A percentile compares a stretch with the other conserved stretches of the same genome.
Evolutionary conservation across 106 monocot species (phyloP).

Genomic region (Alisma plantagoaquatica): DNA sequence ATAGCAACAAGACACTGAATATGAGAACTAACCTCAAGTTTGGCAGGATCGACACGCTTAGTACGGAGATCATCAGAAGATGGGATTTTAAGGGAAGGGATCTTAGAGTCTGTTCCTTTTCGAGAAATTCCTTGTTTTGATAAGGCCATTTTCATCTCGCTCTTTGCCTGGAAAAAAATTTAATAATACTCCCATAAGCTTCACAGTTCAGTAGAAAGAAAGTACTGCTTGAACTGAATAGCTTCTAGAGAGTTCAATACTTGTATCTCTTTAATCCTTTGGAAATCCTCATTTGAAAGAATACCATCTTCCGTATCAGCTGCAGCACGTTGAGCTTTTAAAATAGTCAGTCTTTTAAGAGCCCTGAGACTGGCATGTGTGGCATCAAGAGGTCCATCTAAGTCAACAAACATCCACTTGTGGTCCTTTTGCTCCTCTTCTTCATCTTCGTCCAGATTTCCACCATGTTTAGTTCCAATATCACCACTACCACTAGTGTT

Average conservation of each 20-base stretch:
- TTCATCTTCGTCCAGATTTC: constrained; percentile 11
- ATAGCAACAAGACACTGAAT: too few species aligned
- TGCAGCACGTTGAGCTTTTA: constrained; percentile 16
- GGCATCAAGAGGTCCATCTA: constrained; percentile 31
- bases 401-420: constrained; percentile 65
- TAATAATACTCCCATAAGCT: too few species aligned
- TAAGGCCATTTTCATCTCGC: constrained; percentile 53
- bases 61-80: constrained; percentile 67
- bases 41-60: constrained; percentile 79
- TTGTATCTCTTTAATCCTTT: constrained; percentile 74
- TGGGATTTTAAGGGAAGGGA: constrained; percentile 32
- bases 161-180: constrained; percentile 56
- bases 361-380: constrained; percentile 69
- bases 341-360: constrained; percentile 59
- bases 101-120: constrained; percentile 36
- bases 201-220: too few species aligned
- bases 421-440: constrained; percentile 14
- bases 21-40: constrained; percentile 51
- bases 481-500: constrained; percentile 1
- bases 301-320: constrained; percentile 40
- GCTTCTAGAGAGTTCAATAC: constrained; percentile 24
- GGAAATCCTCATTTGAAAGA: constrained; percentile 94
- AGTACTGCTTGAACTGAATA: too few species aligned
- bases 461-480: constrained; percentile 18
- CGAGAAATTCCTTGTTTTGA: constrained; percentile 49